Base-by-base conservation (phyloP, 176 grass and related monocot species). In the Ampelocalamus luodianensis region DNA sequence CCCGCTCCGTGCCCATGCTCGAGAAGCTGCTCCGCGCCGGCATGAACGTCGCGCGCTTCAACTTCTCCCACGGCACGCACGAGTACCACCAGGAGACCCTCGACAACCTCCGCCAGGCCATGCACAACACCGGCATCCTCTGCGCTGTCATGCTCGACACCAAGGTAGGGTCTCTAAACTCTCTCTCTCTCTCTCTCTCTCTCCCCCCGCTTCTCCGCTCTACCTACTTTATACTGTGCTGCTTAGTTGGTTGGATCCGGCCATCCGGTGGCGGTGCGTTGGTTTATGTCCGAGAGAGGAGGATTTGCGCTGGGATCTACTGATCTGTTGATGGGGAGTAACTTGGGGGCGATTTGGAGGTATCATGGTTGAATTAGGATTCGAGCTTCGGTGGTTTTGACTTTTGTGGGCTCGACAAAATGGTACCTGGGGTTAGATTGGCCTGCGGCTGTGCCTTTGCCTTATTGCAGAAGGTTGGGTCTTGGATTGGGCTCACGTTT, bases 91-190 rank as follows among this genome's bases (percentile, higher is more conserved):
- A 94, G 88, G 95, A 94, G 86, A 97, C 95, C 42, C 89, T 97
- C 59, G 84, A 97, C 70, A 86, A 71, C 74, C 92, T 97, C 48
- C 85, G 88, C 6, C 79, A 87, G 78, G 95, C 92, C 67, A 97
- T 97, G 95, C 95, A 91, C 38, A 93, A 84, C 85, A 97, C 95
- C 68, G 90, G 86, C 69, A 94, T 97, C 79, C 85, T 97, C 0
- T 94, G 95, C 69, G 95, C 95, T 64, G 87, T 94, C 84, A 97
- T 97, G 95, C 95, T 97, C 63, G 95, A 97, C 85, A 97, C 95
- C 32, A 97, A 97, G 92, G 95, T 94, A 5, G 0, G 8, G 20
- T 58, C 15, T 14, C 22, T 1, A 17, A 62, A 8, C 71, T 8
- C 40, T 5, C 32, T 10, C 62, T 58, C 22, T 2, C 62, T 58